A percentile compares a stretch with the other conserved stretches of the same genome.
Evolutionary conservation across 768 basidiomycete species (phyloP).

Genomic region (Hericium erinaceus): DNA sequence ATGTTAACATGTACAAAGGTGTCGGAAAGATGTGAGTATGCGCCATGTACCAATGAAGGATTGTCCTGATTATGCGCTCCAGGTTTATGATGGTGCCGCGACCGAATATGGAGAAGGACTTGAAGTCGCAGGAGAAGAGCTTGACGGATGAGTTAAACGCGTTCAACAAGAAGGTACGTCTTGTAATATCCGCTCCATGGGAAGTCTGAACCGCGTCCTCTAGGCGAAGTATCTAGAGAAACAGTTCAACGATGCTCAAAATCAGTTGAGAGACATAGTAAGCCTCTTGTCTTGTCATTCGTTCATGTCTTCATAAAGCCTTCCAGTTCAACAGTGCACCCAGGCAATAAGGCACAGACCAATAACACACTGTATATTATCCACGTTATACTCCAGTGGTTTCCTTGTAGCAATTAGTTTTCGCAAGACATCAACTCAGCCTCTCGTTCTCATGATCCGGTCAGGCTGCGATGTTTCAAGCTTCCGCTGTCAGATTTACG

Average conservation of each 20-base stretch:
- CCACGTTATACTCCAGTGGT: not conserved
- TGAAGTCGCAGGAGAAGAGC: conserved; percentile 73
- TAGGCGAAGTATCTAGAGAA: conserved; percentile 90
- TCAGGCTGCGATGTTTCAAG: no score
- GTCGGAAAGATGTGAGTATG: conserved; percentile 81
- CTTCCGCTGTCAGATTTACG: no score
- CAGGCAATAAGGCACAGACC: conserved; percentile 13
- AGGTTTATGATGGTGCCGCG: conserved; percentile 92
- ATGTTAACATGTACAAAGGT: conserved; percentile 85
- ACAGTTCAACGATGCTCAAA: conserved; percentile 85
- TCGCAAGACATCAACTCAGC: not conserved
- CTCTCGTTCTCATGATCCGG: not conserved
- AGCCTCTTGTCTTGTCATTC: not conserved
- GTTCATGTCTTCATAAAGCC: not conserved
- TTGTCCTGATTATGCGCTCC: conserved; percentile 1
- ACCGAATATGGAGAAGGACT: conserved; percentile 64
- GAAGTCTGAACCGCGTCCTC: not conserved
- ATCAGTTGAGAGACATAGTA: conserved; percentile 79
- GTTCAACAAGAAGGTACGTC: conserved; percentile 73
- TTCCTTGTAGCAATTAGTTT: not conserved
- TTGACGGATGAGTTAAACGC: conserved; percentile 74
- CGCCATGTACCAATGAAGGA: not conserved
- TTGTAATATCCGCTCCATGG: not conserved
- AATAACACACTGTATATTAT: not conserved
- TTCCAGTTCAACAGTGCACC: conserved; percentile 45